Evolutionary conservation across 495 filamentous ascomycete species (phyloP).

Genomic region (Penicilliopsis zonata): DNA sequence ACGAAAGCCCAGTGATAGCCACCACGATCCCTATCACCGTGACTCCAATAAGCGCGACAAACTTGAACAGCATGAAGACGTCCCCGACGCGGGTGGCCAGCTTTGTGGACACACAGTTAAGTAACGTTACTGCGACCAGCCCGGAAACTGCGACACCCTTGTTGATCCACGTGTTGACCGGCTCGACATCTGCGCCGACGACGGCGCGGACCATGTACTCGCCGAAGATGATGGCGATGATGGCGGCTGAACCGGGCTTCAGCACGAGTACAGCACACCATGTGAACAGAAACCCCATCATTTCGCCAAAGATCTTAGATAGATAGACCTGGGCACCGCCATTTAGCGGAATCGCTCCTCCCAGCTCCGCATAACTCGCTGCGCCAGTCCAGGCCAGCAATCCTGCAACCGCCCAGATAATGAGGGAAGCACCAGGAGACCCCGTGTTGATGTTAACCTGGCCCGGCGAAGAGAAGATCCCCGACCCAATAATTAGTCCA

Average conservation of each 20-base stretch:
- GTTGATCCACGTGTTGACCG: conserved; percentile 73
- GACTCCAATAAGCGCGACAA: conserved; percentile 76
- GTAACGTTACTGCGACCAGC: conserved; percentile 58
- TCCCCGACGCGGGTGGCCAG: conserved; percentile 78
- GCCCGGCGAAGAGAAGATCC: conserved; percentile 90
- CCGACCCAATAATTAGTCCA: conserved; percentile 91
- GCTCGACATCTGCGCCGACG: conserved; percentile 68
- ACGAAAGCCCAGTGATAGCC: conserved; percentile 71
- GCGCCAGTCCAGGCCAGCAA: conserved; percentile 93
- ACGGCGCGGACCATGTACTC: conserved; percentile 86
- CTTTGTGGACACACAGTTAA: conserved; percentile 87
- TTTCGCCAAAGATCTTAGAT: conserved; percentile 89
- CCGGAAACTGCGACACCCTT: conserved; percentile 77
- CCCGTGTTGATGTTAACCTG: conserved; percentile 91
- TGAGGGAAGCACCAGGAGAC: conserved; percentile 78
- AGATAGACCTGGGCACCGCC: conserved; percentile 90
- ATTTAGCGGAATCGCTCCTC: conserved; percentile 90
- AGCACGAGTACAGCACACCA: conserved; percentile 93
- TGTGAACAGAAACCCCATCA: conserved; percentile 83
- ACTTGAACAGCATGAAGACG: conserved; percentile 93
- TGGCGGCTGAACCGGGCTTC: conserved; percentile 86
- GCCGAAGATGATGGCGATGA: conserved; percentile 94
- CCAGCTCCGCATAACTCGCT: conserved; percentile 90
- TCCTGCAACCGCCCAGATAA: conserved; percentile 86
- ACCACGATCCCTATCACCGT: conserved; percentile 85